Evolutionary conservation across 2,329 filamentous ascomycete species (phyloP), one percentile per base, ranked within the genome.

Genomic region (Talaromyces rugulosus): DNA sequence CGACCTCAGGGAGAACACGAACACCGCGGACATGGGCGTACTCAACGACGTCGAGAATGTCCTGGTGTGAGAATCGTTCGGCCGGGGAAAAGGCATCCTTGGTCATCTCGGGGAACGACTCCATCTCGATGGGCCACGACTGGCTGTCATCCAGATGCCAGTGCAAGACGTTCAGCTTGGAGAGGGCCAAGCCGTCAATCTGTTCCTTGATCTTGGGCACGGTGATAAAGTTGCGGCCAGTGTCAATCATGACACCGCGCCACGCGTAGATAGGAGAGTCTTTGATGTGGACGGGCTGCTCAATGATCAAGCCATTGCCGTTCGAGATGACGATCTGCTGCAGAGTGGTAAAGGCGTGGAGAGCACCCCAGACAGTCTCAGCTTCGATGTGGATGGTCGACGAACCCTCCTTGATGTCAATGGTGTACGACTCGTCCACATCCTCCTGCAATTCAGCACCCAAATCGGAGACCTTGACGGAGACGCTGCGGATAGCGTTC

Each of bases 1-100:
- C 85, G 50, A 86, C 80, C 67, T 87, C 85, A n/a, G 85, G 82
- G 36, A 87, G 77, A 60, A 87, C 77, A 60, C 85, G 82, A n/a
- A 87, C 78, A 61, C 81, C 85, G 18, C 84, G 84, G 36, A 80
- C 79, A 42, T 80, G 75, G 16, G 81, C 83, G 64, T 84, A 85
- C 12, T 70, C 68, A 57, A 85, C 77, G 56, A 85, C 71, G 2
- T 72, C 72, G 18, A 71, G 74, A 53, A 85, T 70, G 61, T 78
- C 75, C 0, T 68, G 66, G 1, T 80, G 75, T 2, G 78, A 77
- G 69, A 80, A 85, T 56, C 75, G 70, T 65, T 84, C 80, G 4
- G 77, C 75, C 9, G 72, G 58, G 0, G 83, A 85, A 70, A 84
- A 85, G 1, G 83, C 82, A 62, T 84, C 83, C 59, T 81, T 77